Percentiles rank a stretch among this genome's conserved stretches.
Conservation (phyloP, 1,284 basidiomycete species). For the Puccinia coronata region DNA sequence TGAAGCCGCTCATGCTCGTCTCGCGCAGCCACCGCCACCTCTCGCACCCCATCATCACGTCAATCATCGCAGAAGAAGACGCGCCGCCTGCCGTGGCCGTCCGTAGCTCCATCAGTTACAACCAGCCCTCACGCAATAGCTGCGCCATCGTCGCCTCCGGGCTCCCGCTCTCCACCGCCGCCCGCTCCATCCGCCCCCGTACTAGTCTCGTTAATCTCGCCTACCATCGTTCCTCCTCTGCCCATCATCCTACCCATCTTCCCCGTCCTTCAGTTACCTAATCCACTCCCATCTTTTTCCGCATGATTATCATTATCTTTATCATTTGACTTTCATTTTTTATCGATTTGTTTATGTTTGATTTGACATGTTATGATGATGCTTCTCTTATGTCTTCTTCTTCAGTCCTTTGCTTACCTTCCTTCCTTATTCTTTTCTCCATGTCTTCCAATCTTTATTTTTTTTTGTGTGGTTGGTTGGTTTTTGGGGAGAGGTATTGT, state of each 20-base stretch:
- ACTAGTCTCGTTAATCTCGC: neutral
- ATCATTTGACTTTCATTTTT: too few species aligned
- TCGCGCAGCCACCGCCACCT: neutral
- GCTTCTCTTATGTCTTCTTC: too few species aligned
- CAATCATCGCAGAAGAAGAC: neutral
- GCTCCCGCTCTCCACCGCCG: neutral
- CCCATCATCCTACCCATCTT: neutral
- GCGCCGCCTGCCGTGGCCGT: neutral
- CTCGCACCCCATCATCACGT: neutral
- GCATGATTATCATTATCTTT: neutral
- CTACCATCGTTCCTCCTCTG: neutral
- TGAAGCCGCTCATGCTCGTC: constrained; percentile 14
- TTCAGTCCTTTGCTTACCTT: too few species aligned
- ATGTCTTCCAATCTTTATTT: too few species aligned
- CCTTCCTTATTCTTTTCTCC: too few species aligned
- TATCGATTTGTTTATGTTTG: neutral
- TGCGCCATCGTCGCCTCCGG: too few species aligned
- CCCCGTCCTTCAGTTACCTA: neutral
- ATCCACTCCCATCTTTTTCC: neutral
- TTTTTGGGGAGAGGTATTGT: too few species aligned
- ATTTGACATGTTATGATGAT: too few species aligned
- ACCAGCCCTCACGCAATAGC: neutral
- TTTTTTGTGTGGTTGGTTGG: too few species aligned
- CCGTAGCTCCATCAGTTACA: neutral
- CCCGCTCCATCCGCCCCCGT: neutral